Evolutionary conservation across 176 grass and related monocot species (phyloP).

Genomic region (Olyra latifolia): DNA sequence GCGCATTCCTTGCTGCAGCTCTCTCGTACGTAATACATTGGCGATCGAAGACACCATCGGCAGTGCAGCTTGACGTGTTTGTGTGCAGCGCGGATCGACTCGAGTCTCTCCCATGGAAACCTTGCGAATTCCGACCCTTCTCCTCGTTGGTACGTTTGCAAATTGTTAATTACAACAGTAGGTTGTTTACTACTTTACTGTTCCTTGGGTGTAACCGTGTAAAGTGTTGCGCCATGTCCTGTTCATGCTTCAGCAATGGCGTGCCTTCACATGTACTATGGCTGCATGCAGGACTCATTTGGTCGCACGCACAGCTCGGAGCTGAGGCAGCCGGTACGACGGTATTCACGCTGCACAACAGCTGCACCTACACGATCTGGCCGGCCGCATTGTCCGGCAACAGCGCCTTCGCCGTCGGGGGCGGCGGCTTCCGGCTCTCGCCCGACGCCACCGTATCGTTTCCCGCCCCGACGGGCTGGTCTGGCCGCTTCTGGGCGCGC

Average conservation of each 20-base stretch:
- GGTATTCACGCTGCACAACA: conserved; percentile 78
- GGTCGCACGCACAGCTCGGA: background rate
- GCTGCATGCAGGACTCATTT: conserved; percentile 15
- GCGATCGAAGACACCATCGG: background rate
- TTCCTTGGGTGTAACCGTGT: too few relatives aligned
- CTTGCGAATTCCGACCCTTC: background rate
- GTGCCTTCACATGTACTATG: background rate
- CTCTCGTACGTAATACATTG: background rate
- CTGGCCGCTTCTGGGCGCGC: conserved; percentile 71
- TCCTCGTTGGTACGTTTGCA: conserved; percentile 23
- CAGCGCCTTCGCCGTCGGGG: conserved; percentile 43
- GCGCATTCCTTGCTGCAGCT: conserved; percentile 6
- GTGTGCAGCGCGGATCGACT: background rate
- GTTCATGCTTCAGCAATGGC: background rate
- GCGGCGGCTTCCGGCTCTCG: conserved; percentile 65
- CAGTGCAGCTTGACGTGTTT: background rate
- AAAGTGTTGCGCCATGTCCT: background rate
- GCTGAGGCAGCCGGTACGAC: conserved; percentile 34
- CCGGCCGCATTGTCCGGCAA: conserved; percentile 78
- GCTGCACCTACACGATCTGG: conserved; percentile 66
- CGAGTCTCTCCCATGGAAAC: conserved; percentile 24
- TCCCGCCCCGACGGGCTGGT: conserved; percentile 60
- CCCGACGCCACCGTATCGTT: conserved; percentile 57
- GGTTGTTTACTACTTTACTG: background rate
- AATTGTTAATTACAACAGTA: background rate